Conservation (phyloP, 2,329 filamentous ascomycete genomes). For the Clonostachys rosea region DNA sequence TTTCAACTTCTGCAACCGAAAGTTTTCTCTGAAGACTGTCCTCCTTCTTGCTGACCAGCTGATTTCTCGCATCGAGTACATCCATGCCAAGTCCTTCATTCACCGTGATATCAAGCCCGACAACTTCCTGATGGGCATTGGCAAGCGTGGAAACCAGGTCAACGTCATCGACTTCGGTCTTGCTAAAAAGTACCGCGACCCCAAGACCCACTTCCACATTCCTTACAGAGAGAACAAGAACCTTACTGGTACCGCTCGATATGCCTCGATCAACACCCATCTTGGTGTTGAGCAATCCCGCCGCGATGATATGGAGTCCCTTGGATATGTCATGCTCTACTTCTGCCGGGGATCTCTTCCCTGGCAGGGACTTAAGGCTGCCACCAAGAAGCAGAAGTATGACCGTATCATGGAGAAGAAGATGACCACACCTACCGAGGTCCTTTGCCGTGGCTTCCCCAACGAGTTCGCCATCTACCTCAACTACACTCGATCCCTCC, state of each 20-base stretch:
- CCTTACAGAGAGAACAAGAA: conserved; percentile 99
- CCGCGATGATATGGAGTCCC: conserved; percentile 98
- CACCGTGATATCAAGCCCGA: conserved; percentile 99
- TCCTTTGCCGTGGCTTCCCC: conserved; percentile 97
- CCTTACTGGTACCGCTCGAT: conserved; percentile 95
- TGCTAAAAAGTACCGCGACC: conserved; percentile 99
- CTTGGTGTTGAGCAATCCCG: conserved; percentile 98
- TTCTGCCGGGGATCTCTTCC: conserved; percentile 98
- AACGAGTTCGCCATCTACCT: conserved; percentile 99
- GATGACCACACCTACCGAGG: conserved; percentile 99
- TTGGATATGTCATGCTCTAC: conserved; percentile 99
- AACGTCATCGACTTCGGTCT: conserved; percentile 99
- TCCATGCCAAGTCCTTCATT: conserved; percentile 99
- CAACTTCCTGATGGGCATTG: conserved; percentile 99
- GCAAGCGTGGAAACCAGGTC: conserved; percentile 98
- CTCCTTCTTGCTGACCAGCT: conserved; percentile 94
- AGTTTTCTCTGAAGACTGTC: conserved; percentile 98
- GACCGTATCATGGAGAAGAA: conserved; percentile 99
- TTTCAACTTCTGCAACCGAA: conserved; percentile 99
- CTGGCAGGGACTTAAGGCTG: conserved; percentile 98
- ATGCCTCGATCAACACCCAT: conserved; percentile 98
- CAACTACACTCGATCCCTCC: conserved; percentile 97
- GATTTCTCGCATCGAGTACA: conserved; percentile 99
- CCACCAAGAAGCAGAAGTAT: conserved; percentile 99
- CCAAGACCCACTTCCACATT: conserved; percentile 99